Evolutionary conservation across 164 flowering plant species (phyloP).

Genomic region (Nymphaea colorata): DNA sequence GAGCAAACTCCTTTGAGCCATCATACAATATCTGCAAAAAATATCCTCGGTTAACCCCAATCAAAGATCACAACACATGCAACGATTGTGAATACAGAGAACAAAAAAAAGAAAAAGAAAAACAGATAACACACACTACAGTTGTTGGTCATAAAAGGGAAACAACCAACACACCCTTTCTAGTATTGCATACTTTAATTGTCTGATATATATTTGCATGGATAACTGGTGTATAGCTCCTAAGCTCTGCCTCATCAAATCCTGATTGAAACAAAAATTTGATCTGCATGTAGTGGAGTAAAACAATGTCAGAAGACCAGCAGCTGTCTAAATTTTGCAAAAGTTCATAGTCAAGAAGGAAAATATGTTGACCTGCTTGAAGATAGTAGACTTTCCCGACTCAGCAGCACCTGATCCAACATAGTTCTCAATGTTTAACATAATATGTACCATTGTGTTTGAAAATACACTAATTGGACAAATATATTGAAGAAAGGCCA

Average conservation of each 20-base stretch:
- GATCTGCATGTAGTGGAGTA: conserved; percentile 22
- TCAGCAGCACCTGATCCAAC: conserved; percentile 72
- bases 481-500: not conserved
- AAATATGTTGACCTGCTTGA: conserved; percentile 68
- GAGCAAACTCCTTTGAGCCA: conserved; percentile 79
- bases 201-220: conserved; percentile 98
- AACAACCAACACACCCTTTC: conserved; percentile 91
- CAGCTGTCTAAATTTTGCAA: not conserved
- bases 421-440: not conserved
- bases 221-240: conserved; percentile 76
- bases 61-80: not conserved
- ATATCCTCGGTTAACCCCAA: not conserved
- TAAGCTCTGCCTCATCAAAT: conserved; percentile 82
- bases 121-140: not conserved
- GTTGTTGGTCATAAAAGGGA: conserved; percentile 23
- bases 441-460: not conserved
- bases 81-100: not conserved
- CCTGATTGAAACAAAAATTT: conserved; percentile 94
- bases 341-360: not conserved
- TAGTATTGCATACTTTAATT: conserved; percentile 91
- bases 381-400: conserved; percentile 96
- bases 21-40: conserved; percentile 67
- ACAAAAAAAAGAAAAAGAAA: not conserved
- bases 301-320: not conserved
- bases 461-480: not conserved